These are phyloP conservation scores for Aspergillus homomorphus DNA, from an alignment of 495 filamentous ascomycete genomes.

Conservation along the genomic window DNA sequence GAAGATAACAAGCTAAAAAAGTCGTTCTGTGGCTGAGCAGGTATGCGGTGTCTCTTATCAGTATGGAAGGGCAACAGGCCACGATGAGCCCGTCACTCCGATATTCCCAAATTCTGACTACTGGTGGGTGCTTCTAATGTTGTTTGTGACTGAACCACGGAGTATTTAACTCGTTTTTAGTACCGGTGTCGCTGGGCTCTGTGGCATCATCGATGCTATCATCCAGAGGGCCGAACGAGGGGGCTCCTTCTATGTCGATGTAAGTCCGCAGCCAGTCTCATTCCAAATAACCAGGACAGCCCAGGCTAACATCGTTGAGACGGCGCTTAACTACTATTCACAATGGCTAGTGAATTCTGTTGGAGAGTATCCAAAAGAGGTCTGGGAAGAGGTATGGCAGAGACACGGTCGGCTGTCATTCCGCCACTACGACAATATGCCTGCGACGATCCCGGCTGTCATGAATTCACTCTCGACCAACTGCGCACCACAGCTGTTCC, in stretches of 20 bases:
- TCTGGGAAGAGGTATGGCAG: constrained; percentile 14
- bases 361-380: constrained; percentile 13
- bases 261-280: too few relatives aligned
- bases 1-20: too few relatives aligned
- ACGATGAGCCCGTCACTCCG: constrained; percentile 21
- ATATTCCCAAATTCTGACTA: constrained; percentile 24
- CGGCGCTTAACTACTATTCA: constrained; percentile 31
- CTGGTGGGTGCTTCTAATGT: too few relatives aligned
- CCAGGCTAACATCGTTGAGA: too few relatives aligned
- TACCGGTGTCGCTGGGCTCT: too few relatives aligned
- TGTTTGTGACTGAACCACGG: too few relatives aligned
- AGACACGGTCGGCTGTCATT: constrained; percentile 8
- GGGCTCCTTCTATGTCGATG: too few relatives aligned
- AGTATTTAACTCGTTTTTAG: too few relatives aligned
- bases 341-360: constrained; percentile 25
- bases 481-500: constrained; percentile 9
- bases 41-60: constrained; percentile 16
- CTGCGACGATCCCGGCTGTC: constrained; percentile 10
- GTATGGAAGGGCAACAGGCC: constrained; percentile 29
- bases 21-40: not conserved
- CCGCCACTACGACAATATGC: constrained; percentile 16
- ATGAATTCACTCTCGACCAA: constrained; percentile 11
- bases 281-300: too few relatives aligned
- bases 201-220: too few relatives aligned
- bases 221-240: too few relatives aligned